phyloP scores from a whole-genome alignment of 306 rosid species.

The Lablab purpureus region DNA sequence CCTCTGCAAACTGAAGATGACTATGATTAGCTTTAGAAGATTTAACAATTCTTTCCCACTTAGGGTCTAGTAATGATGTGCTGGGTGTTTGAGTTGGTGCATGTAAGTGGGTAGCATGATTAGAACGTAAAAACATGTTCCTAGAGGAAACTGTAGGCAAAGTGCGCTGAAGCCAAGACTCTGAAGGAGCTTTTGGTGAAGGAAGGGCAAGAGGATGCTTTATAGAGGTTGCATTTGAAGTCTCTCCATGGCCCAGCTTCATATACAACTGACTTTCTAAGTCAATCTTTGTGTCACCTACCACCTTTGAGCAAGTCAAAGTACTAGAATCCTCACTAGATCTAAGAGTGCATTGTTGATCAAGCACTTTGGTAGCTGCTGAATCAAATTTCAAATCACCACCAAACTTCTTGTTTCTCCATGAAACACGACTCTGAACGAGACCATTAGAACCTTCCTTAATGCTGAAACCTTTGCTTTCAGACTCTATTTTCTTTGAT shows the following conservation, averaged over 20 bases:
- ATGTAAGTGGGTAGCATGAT: constrained; percentile 44
- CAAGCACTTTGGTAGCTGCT: constrained; percentile 40
- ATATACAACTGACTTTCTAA: constrained; percentile 42
- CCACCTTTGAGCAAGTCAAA: constrained; percentile 48
- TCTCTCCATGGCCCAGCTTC: constrained; percentile 39
- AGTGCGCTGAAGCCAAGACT: constrained; percentile 89
- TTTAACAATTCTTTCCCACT: constrained; percentile 71
- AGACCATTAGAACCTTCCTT: constrained; percentile 32
- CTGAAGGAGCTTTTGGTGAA: constrained; percentile 87
- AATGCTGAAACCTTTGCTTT: constrained; percentile 46
- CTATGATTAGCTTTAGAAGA: constrained; percentile 55
- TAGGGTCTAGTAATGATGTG: constrained; percentile 54
- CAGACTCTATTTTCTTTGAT: constrained; percentile 48
- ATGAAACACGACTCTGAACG: constrained; percentile 35
- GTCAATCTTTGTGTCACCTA: constrained; percentile 40
- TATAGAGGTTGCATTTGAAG: constrained; percentile 36
- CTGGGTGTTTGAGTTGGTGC: constrained; percentile 42
- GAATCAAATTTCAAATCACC: constrained; percentile 40
- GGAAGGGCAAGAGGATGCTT: constrained; percentile 70
- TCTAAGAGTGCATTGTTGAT: constrained; percentile 33
- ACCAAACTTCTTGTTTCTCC: constrained; percentile 43
- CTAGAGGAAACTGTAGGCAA: constrained; percentile 71
- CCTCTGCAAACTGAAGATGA: constrained; percentile 68
- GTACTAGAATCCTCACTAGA: constrained; percentile 40
- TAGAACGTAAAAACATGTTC: constrained; percentile 53